Evolutionary conservation across 163 green algal genomes (phyloP).

Genomic region (Prototheca wickerhamii): DNA sequence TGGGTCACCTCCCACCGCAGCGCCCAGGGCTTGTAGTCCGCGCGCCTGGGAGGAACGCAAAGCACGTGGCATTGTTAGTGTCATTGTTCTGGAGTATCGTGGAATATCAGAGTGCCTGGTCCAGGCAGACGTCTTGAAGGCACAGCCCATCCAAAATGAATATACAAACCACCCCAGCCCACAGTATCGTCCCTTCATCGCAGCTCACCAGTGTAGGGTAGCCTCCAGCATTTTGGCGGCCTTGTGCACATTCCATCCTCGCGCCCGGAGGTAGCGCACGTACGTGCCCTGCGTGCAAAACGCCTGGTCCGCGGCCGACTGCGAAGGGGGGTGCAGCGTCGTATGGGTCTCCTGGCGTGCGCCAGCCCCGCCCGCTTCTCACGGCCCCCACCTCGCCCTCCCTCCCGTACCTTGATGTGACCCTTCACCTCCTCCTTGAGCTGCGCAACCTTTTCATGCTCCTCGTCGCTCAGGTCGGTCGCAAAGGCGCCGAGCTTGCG

Average conservation of each 20-base stretch:
- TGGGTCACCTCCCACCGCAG: conserved; percentile 44
- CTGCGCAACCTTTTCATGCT: conserved; percentile 6
- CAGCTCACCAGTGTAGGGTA: conserved; percentile 52
- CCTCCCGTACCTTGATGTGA: conserved; percentile 4
- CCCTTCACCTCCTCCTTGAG: conserved; percentile 2
- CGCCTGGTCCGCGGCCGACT: conserved; percentile 18
- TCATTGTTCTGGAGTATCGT: too few species aligned
- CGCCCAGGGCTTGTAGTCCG: conserved; percentile 50
- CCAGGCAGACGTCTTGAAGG: too few species aligned
- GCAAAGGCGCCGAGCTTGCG: conserved; percentile 6
- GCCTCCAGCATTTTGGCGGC: conserved; percentile 55
- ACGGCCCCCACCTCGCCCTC: background rate
- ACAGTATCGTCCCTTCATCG: too few species aligned
- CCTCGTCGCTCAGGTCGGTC: background rate
- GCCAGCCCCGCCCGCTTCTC: background rate
- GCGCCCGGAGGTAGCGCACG: conserved; percentile 59
- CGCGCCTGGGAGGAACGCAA: conserved; percentile 36
- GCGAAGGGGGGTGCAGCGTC: background rate
- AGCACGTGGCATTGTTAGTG: background rate
- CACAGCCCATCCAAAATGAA: too few species aligned
- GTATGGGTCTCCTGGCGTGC: background rate
- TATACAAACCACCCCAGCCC: too few species aligned
- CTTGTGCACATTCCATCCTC: conserved; percentile 52
- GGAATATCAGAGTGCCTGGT: too few species aligned
- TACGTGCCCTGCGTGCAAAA: conserved; percentile 62